Conservation (phyloP, 1,284 basidiomycete species). For the Uromyces viciae-fabae region DNA sequence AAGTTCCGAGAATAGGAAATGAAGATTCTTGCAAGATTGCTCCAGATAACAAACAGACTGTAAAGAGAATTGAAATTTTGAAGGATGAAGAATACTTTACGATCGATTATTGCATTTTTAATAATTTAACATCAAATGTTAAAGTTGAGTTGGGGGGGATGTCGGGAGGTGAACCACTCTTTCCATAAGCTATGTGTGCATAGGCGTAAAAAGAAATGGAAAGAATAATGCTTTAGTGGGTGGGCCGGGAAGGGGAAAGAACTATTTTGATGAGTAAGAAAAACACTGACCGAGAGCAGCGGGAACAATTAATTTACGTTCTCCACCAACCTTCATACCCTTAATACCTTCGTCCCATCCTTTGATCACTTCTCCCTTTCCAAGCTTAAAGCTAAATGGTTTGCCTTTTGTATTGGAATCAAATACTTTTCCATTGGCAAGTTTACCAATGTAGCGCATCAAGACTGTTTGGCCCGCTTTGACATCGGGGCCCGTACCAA, state of each 20-base stretch:
- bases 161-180: constrained; percentile 39
- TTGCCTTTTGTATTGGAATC: constrained; percentile 38
- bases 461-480: constrained; percentile 30
- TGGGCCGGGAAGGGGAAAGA: background rate
- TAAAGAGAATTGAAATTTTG: no score
- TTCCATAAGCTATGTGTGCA: constrained; percentile 45
- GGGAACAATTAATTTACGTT: constrained; percentile 33
- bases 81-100: background rate
- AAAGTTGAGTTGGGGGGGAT: constrained; percentile 41
- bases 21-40: no score
- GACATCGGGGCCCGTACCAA: constrained; percentile 29
- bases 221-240: background rate
- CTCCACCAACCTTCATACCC: constrained; percentile 41
- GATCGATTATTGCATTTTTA: constrained; percentile 23
- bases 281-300: constrained; percentile 21
- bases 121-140: constrained; percentile 41
- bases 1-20: no score
- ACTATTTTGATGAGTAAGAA: background rate
- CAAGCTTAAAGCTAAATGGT: constrained; percentile 33
- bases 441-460: constrained; percentile 44
- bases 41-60: no score
- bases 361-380: constrained; percentile 41
- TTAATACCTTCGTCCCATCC: constrained; percentile 45
- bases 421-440: constrained; percentile 35
- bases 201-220: background rate